Evolutionary conservation across 805 yeast species (phyloP).

Genomic region (Vanderwaltozyma tropicalis): DNA sequence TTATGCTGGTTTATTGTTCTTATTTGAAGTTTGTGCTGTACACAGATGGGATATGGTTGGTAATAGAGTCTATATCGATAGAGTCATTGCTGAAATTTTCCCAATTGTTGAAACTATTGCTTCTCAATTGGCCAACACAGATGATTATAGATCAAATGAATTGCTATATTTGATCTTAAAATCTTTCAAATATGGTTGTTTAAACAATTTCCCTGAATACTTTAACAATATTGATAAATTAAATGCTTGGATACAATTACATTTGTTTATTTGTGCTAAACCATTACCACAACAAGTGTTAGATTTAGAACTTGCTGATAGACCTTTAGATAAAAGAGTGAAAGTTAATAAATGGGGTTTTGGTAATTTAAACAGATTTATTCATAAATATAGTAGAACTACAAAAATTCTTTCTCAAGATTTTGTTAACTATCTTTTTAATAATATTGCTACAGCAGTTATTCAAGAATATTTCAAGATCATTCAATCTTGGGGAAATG

Average conservation of each 20-base stretch:
- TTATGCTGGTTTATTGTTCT: conserved; percentile 46
- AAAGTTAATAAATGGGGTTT: conserved; percentile 86
- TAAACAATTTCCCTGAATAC: conserved; percentile 48
- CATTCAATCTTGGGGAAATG: conserved; percentile 32
- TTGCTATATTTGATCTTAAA: conserved; percentile 55
- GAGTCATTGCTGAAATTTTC: conserved; percentile 38
- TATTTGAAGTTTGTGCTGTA: conserved; percentile 44
- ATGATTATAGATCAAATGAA: conserved; percentile 31
- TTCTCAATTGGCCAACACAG: conserved; percentile 25
- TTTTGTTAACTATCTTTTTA: conserved; percentile 46
- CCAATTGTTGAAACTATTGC: conserved; percentile 51
- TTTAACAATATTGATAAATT: conserved; percentile 31
- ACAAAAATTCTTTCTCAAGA: conserved; percentile 34
- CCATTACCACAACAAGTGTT: conserved; percentile 43
- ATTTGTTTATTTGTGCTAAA: conserved; percentile 47
- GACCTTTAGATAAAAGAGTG: conserved; percentile 39
- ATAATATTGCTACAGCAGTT: conserved; percentile 59
- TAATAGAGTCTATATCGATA: conserved; percentile 38
- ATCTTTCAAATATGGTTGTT: conserved; percentile 52
- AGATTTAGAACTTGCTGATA: conserved; percentile 39
- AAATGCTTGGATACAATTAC: conserved; percentile 56
- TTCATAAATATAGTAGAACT: conserved; percentile 48
- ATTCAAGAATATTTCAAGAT: conserved; percentile 48
- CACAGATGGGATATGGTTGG: conserved; percentile 47
- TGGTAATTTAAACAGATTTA: conserved; percentile 63